Evolutionary conservation across 2,329 filamentous ascomycete species (phyloP).

Genomic region (Fusarium sp.): DNA sequence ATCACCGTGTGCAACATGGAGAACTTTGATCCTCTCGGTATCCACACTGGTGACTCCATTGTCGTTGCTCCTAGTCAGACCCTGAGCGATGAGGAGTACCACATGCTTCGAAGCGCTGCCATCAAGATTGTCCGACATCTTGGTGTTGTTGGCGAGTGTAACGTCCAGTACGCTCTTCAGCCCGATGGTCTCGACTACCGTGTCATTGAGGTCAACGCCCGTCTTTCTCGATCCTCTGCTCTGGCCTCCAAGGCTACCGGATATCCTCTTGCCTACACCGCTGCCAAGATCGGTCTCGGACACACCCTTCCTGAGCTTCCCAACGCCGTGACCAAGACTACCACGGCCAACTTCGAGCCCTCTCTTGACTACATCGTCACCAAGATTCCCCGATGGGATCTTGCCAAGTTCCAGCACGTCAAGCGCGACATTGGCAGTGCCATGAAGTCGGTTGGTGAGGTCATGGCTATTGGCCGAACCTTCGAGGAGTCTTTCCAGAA

Average conservation of each 20-base stretch:
- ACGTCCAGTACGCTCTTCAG: conserved; percentile 97
- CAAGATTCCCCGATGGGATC: conserved; percentile 98
- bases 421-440: conserved; percentile 97
- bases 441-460: conserved; percentile 99
- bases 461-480: conserved; percentile 98
- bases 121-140: conserved; percentile 99
- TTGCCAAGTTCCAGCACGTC: conserved; percentile 99
- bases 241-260: conserved; percentile 98
- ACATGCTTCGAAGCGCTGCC: conserved; percentile 97
- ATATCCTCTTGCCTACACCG: conserved; percentile 96
- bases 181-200: conserved; percentile 98
- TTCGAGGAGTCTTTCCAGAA: conserved; percentile 99
- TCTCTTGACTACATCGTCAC: conserved; percentile 98
- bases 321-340: conserved; percentile 98
- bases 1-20: conserved; percentile 90
- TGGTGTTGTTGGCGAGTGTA: conserved; percentile 98
- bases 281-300: conserved; percentile 97
- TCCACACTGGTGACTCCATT: conserved; percentile 98
- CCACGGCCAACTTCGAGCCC: conserved; percentile 98
- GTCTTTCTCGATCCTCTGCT: conserved; percentile 96
- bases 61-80: conserved; percentile 98
- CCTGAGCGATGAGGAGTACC: conserved; percentile 97
- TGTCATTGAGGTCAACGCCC: conserved; percentile 98
- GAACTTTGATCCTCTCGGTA: conserved; percentile 97
- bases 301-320: conserved; percentile 96